A percentile compares a stretch with the other conserved stretches of the same genome.
These are phyloP conservation scores for Mucor indicus DNA, from an alignment of 371 early-diverging fungal genomes.

Conservation along the genomic window DNA sequence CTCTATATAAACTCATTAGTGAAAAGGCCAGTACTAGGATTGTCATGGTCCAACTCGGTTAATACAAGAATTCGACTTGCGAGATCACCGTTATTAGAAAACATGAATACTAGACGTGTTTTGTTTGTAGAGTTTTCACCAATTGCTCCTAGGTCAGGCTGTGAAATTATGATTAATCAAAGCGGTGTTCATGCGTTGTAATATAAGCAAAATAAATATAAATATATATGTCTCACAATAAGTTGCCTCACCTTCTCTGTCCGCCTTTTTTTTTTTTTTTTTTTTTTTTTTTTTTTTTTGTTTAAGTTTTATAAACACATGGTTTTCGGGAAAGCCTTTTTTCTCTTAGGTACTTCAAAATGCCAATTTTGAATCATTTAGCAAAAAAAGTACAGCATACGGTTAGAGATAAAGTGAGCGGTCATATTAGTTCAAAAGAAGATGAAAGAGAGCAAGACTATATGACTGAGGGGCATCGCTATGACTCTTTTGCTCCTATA, in stretches of 20 bases:
- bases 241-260: too few species aligned
- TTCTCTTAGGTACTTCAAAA: too few species aligned
- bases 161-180: slow-evolving; percentile 30
- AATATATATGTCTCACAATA: too few species aligned
- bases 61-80: slow-evolving; percentile 67
- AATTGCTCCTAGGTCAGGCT: slow-evolving; percentile 23
- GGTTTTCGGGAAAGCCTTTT: too few species aligned
- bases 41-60: slow-evolving; percentile 76
- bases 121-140: slow-evolving; percentile 47
- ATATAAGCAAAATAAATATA: too few species aligned
- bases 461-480: slow-evolving; percentile 54
- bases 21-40: slow-evolving; percentile 67
- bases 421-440: slow-evolving; percentile 10
- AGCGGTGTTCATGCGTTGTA: slow-evolving; percentile 29
- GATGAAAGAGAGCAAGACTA: slow-evolving; percentile 39
- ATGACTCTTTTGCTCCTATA: slow-evolving; percentile 79
- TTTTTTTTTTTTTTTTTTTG: too few species aligned
- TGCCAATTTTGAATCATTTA: slow-evolving; percentile 31
- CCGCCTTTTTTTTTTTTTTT: too few species aligned
- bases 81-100: slow-evolving; percentile 34
- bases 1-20: slow-evolving; percentile 45
- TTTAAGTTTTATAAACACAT: too few species aligned
- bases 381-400: slow-evolving; percentile 31
- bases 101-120: slow-evolving; percentile 23
- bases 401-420: slow-evolving; percentile 13